Conservation (phyloP, 2,329 filamentous ascomycete genomes). For the Epichloe baconii region DNA sequence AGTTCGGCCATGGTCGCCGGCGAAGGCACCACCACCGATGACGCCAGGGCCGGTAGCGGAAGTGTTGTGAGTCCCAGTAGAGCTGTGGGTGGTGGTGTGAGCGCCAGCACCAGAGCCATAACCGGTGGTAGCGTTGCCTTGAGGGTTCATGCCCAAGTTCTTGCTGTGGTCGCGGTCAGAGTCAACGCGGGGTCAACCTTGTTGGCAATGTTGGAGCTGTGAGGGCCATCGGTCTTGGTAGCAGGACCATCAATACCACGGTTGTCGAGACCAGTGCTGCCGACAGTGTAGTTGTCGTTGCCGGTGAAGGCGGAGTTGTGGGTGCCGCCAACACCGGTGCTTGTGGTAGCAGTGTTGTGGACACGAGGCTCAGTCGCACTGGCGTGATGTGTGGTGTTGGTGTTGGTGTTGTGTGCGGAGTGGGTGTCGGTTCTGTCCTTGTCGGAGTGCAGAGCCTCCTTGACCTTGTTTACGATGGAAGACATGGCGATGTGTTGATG, state of each 20-base stretch:
- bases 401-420: neutral
- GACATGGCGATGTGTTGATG: conserved; percentile 29
- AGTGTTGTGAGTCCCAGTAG: neutral
- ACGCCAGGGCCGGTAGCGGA: neutral
- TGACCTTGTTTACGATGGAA: conserved; percentile 45
- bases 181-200: conserved; percentile 42
- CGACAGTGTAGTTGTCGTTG: conserved; percentile 29
- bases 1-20: neutral
- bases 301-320: conserved; percentile 18
- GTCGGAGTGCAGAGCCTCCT: conserved; percentile 38
- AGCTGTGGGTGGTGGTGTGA: neutral
- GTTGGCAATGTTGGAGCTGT: conserved; percentile 33
- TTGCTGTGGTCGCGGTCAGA: conserved; percentile 33
- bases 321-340: conserved; percentile 10
- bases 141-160: conserved; percentile 21
- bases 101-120: conserved; percentile 4
- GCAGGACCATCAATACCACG: conserved; percentile 13
- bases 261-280: conserved; percentile 3
- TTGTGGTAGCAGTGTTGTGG: conserved; percentile 15
- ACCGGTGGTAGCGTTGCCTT: conserved; percentile 10
- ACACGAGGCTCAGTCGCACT: conserved; percentile 38
- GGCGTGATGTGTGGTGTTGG: conserved; percentile 8
- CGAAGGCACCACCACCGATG: conserved; percentile 4
- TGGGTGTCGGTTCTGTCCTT: conserved; percentile 15
- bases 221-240: conserved; percentile 28